A percentile compares a stretch with the other conserved stretches of the same genome.
These are phyloP conservation scores for Apophysomyces ossiformis DNA, from an alignment of 371 early-diverging fungal genomes.

Conservation along the genomic window DNA sequence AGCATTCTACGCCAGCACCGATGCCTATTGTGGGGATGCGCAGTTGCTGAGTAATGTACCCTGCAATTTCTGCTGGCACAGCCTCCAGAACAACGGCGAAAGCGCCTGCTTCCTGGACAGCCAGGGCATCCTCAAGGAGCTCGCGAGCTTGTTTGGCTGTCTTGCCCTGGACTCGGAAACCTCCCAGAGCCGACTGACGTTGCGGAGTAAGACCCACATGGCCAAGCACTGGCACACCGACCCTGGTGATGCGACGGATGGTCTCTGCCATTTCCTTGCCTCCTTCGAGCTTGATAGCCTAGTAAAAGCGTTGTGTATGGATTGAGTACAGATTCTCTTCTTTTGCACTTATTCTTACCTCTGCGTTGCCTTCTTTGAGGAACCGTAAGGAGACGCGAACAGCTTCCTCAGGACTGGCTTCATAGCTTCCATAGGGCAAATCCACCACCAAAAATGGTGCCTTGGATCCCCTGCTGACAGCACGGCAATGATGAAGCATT, in stretches of 20 bases:
- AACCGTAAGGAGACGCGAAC: slow-evolving; percentile 78
- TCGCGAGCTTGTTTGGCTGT: slow-evolving; percentile 73
- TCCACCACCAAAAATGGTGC: slow-evolving; percentile 84
- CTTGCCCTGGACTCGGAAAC: slow-evolving; percentile 93
- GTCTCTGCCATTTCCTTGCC: slow-evolving; percentile 84
- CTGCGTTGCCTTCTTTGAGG: slow-evolving; percentile 88
- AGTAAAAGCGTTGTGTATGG: background rate
- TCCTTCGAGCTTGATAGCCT: slow-evolving; percentile 95
- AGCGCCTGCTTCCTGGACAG: slow-evolving; percentile 92
- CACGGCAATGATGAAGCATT: slow-evolving; percentile 94
- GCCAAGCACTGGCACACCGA: slow-evolving; percentile 92
- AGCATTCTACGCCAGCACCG: slow-evolving; percentile 87
- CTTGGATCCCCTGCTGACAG: slow-evolving; percentile 84
- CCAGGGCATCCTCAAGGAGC: slow-evolving; percentile 85
- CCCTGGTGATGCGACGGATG: slow-evolving; percentile 71
- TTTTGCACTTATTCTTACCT: slow-evolving; percentile 45
- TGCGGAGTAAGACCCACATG: slow-evolving; percentile 97
- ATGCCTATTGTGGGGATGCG: slow-evolving; percentile 95
- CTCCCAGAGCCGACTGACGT: slow-evolving; percentile 83
- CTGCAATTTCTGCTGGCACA: slow-evolving; percentile 88
- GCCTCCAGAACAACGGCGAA: slow-evolving; percentile 93
- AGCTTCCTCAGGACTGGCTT: slow-evolving; percentile 74
- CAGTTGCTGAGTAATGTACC: slow-evolving; percentile 75
- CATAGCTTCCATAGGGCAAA: slow-evolving; percentile 94
- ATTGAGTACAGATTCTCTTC: background rate